Percentiles rank a stretch among this genome's conserved stretches.
These are phyloP conservation scores for Citrus sp. DNA, from an alignment of 345 rosid species.

Conservation along the genomic window DNA sequence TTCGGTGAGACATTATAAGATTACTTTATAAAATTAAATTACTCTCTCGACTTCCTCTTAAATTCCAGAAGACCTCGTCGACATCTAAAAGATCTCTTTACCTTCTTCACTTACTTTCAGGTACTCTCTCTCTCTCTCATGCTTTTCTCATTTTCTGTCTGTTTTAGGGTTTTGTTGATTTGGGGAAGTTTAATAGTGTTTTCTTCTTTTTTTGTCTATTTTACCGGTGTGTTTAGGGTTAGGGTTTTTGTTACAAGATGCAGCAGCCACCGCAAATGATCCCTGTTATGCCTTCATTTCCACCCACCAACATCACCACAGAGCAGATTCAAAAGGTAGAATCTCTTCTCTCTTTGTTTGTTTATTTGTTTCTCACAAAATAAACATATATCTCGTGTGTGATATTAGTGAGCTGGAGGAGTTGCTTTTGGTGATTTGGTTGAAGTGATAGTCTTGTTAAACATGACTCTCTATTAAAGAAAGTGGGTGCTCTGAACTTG, in stretches of 20 bases:
- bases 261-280: constrained; percentile 87
- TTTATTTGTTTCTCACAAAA: neutral
- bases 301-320: constrained; percentile 72
- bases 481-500: neutral
- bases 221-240: constrained; percentile 11
- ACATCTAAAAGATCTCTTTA: constrained; percentile 6
- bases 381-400: neutral
- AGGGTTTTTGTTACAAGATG: constrained; percentile 43
- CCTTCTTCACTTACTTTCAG: neutral
- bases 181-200: neutral
- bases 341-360: constrained; percentile 5
- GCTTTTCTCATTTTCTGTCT: neutral
- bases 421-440: neutral
- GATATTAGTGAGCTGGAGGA: neutral
- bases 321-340: constrained; percentile 95
- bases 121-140: neutral
- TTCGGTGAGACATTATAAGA: neutral
- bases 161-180: constrained; percentile 9
- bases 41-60: constrained; percentile 14
- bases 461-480: neutral
- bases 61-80: constrained; percentile 25
- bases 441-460: neutral
- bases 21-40: neutral
- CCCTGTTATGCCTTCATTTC: constrained; percentile 67
- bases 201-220: too few species aligned